Conservation (phyloP, 75 land plant genomes). For the Adiantum capillusveneris region DNA sequence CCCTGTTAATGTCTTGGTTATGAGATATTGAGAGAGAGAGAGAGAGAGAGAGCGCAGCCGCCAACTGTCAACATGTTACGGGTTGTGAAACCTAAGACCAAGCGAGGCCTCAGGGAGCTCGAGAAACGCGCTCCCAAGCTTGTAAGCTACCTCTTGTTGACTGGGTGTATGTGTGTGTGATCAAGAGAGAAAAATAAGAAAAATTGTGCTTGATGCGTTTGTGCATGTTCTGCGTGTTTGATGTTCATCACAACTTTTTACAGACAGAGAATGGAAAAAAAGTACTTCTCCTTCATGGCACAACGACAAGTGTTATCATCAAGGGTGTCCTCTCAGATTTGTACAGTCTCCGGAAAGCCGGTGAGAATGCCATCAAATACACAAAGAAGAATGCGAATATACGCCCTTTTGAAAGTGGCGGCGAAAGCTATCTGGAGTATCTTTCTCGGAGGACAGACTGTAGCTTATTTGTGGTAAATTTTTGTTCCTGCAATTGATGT, state of each 20-base stretch:
- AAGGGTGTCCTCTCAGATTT: conserved; percentile 59
- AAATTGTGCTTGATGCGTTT: too few relatives aligned
- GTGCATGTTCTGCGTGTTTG: too few relatives aligned
- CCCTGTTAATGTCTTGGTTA: too few relatives aligned
- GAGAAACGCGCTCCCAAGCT: conserved; percentile 71
- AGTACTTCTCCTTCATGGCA: conserved; percentile 75
- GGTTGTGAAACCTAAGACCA: conserved; percentile 47
- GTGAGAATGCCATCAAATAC: conserved; percentile 50
- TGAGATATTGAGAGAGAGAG: too few relatives aligned
- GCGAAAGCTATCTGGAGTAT: conserved; percentile 80
- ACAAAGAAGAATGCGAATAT: conserved; percentile 64
- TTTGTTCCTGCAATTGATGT: background rate
- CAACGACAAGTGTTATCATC: conserved; percentile 55
- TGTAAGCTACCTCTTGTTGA: conserved; percentile 13
- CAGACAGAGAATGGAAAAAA: conserved; percentile 86
- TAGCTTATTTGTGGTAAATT: conserved; percentile 67
- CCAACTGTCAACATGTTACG: too few relatives aligned
- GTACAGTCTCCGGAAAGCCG: conserved; percentile 54
- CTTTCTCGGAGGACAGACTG: conserved; percentile 88
- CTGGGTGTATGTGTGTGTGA: too few relatives aligned
- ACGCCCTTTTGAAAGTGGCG: conserved; percentile 83
- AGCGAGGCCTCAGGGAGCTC: conserved; percentile 33
- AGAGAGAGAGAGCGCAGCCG: too few relatives aligned
- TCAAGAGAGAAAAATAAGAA: too few relatives aligned
- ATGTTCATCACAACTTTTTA: too few relatives aligned